Percentiles rank a stretch among this genome's conserved stretches.
Evolutionary conservation across 345 rosid genomes (phyloP).

Genomic region (Conringia planisiliqua): DNA sequence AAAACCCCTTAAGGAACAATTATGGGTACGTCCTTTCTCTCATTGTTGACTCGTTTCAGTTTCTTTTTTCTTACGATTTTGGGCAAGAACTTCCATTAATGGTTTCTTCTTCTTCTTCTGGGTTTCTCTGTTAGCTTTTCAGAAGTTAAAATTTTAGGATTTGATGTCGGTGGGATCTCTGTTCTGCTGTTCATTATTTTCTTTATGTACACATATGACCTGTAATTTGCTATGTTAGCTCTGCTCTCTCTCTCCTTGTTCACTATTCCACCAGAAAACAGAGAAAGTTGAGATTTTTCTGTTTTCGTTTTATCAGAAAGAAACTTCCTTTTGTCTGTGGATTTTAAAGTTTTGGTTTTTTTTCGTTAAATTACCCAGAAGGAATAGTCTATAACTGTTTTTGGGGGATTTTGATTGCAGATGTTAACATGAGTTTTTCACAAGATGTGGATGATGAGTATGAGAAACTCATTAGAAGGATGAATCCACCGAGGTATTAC

Average conservation of each 20-base stretch:
- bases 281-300: neutral
- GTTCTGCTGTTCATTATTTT: neutral
- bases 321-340: neutral
- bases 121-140: constrained; percentile 1
- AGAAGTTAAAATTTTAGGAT: constrained; percentile 4
- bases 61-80: neutral
- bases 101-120: neutral
- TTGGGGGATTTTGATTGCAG: constrained; percentile 32
- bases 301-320: neutral
- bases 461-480: constrained; percentile 78
- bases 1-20: neutral
- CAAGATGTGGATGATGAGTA: constrained; percentile 77
- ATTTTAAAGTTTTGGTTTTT: constrained; percentile 3
- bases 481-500: constrained; percentile 89
- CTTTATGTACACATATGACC: neutral
- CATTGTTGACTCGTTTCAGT: constrained; percentile 18
- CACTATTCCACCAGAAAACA: neutral
- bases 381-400: neutral
- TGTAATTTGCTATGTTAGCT: constrained; percentile 5
- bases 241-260: neutral
- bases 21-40: constrained; percentile 51
- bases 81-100: constrained; percentile 2
- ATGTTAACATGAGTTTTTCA: constrained; percentile 64
- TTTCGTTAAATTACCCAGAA: constrained; percentile 5
- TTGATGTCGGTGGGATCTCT: neutral